These are phyloP conservation scores for Dalbergia oliveri DNA, from an alignment of 306 rosid genomes.

Conservation along the genomic window DNA sequence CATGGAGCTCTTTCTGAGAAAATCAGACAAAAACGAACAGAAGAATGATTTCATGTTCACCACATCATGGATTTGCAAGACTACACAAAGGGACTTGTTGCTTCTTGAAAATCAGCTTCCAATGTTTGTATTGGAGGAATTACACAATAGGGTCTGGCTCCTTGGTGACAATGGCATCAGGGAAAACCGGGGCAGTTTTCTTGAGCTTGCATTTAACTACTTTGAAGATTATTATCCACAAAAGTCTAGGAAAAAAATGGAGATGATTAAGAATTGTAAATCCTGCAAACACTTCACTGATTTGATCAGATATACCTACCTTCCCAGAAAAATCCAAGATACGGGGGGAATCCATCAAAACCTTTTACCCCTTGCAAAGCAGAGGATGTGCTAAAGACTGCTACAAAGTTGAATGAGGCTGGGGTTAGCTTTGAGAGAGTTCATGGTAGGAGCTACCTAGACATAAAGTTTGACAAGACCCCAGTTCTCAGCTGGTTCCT, in stretches of 20 bases:
- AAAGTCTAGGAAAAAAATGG: slow-evolving; percentile 1
- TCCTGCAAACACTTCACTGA: slow-evolving; percentile 45
- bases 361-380: neutral
- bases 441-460: slow-evolving; percentile 32
- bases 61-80: slow-evolving; percentile 42
- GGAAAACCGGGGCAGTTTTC: neutral
- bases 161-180: neutral
- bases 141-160: slow-evolving; percentile 5
- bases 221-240: slow-evolving; percentile 46
- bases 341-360: neutral
- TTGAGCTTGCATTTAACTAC: slow-evolving; percentile 47
- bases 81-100: slow-evolving; percentile 38
- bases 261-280: slow-evolving; percentile 7
- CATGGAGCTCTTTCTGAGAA: slow-evolving; percentile 45
- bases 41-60: slow-evolving; percentile 42
- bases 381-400: slow-evolving; percentile 23
- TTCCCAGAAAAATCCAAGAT: slow-evolving; percentile 9
- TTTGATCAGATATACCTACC: slow-evolving; percentile 42
- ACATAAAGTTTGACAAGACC: slow-evolving; percentile 27
- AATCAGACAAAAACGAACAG: neutral
- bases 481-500: slow-evolving; percentile 37
- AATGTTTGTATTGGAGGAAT: slow-evolving; percentile 41
- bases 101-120: slow-evolving; percentile 49
- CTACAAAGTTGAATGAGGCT: slow-evolving; percentile 44
- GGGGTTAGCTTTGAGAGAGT: slow-evolving; percentile 27